Conservation (phyloP, 2,329 filamentous ascomycete genomes). For the Trichophyton verrucosum region DNA sequence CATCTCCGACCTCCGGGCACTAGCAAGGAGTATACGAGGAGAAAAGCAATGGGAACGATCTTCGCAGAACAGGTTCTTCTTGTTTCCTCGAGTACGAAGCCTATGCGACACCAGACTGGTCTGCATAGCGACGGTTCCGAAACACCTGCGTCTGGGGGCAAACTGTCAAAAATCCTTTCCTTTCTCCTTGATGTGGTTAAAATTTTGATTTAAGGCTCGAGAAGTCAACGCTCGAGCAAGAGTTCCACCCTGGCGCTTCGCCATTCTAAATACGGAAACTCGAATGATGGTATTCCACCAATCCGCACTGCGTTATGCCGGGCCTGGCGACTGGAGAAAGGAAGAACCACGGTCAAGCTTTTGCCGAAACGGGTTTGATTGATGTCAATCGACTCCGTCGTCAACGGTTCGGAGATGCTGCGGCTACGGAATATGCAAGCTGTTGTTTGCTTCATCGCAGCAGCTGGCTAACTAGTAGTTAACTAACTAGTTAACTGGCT, state of each 20-base stretch:
- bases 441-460: too few species aligned
- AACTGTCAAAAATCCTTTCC: neutral
- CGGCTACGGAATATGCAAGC: too few species aligned
- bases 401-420: too few species aligned
- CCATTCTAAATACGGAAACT: neutral
- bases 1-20: neutral
- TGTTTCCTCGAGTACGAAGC: neutral
- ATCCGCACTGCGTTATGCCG: neutral
- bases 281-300: neutral
- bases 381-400: neutral
- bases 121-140: too few species aligned
- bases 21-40: neutral
- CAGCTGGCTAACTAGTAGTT: too few species aligned
- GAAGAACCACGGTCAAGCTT: neutral
- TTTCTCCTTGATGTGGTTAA: too few species aligned
- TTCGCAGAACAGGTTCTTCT: neutral
- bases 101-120: neutral
- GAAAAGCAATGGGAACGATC: neutral
- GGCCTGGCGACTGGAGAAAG: neutral
- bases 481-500: too few species aligned
- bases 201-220: neutral
- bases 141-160: too few species aligned
- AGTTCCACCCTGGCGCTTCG: neutral
- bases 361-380: neutral
- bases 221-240: constrained; percentile 1